Evolutionary conservation across 2,329 filamentous ascomycete genomes (phyloP).

Genomic region (Fonsecaea pedrosoi): DNA sequence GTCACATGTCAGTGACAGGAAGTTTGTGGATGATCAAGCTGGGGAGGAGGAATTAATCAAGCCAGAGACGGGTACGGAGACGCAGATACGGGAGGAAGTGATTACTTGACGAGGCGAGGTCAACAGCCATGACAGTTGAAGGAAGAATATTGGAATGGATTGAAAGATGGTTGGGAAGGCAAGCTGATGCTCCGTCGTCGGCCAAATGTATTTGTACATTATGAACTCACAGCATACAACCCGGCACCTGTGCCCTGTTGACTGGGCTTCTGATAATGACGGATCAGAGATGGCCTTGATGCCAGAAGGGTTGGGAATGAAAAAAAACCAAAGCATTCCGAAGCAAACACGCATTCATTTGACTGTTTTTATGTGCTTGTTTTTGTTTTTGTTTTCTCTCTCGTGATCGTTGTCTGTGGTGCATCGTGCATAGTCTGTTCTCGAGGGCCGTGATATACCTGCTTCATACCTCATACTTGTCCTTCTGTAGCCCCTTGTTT

Average conservation of each 20-base stretch:
- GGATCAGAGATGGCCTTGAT: slow-evolving; percentile 1
- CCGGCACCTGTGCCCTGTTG: neutral
- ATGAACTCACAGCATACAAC: slow-evolving; percentile 4
- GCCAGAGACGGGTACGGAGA: slow-evolving; percentile 52
- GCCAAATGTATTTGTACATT: slow-evolving; percentile 16
- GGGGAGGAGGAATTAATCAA: slow-evolving; percentile 71
- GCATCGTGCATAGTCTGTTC: too few relatives aligned
- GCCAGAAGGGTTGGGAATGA: neutral
- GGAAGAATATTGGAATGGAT: neutral
- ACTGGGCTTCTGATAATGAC: slow-evolving; percentile 4
- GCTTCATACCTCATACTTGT: too few relatives aligned
- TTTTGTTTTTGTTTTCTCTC: neutral
- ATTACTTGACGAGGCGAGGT: slow-evolving; percentile 24
- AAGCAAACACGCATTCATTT: neutral
- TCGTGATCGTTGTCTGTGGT: too few relatives aligned
- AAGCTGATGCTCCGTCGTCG: slow-evolving; percentile 2
- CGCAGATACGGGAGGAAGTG: slow-evolving; percentile 31
- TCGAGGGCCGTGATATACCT: too few relatives aligned
- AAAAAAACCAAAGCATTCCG: neutral
- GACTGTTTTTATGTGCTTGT: neutral
- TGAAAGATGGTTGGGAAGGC: neutral
- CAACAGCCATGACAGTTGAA: neutral
- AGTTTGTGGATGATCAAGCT: slow-evolving; percentile 76
- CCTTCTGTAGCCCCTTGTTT: too few relatives aligned
- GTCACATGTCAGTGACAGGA: slow-evolving; percentile 83